Evolutionary conservation across 441 rosid species (phyloP), one percentile per base, ranked within the genome.

Genomic region (Daphne laureola): DNA sequence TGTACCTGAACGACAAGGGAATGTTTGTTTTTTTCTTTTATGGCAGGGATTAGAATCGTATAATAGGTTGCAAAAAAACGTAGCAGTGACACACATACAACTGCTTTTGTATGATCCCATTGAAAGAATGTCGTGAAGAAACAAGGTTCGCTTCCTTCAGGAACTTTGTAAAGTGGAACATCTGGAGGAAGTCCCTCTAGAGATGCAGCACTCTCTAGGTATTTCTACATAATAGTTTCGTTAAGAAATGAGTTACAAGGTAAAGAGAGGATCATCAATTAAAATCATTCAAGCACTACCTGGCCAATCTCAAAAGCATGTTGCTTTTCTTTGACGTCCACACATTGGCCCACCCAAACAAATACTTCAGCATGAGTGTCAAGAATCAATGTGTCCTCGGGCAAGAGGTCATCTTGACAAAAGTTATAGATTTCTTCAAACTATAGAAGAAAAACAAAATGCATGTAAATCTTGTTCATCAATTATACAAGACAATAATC

Each of bases 361-460:
- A 90, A 90, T 62, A 90, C 96, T 71, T 90, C 99, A 64, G 95
- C 90, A 71, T 81, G 91, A 5, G 98, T 87, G 71, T 94, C 99
- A 35, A 94, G 94, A 51, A 94, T 72, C 78, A 90, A 68, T 52
- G 84, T 67, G 73, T 94, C 99, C 75, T 94, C 99, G 1, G 96
- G 77, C 83, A 94, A 75, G 48, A 94, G 80, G 62, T 94, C 99
- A 70, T 94, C 99, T 74, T 94, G 99, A 65, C 78, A 61, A 52
- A 87, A 94, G 82, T 86, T 87, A 81, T 84, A 62, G 54, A 94
- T 75, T 77, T 94, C 99, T 73, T 90, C 94, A 53, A 90, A 80
- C 99, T 90, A 76, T 42, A 67, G 49, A 21, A 62, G 47, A 53
- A 71, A 27, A 49, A 36, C 43, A 69, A 51, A 40, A 59, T 64